phyloP scores from a whole-genome alignment of 1,139 yeast species.

The Kluyveromyces marxianus region DNA sequence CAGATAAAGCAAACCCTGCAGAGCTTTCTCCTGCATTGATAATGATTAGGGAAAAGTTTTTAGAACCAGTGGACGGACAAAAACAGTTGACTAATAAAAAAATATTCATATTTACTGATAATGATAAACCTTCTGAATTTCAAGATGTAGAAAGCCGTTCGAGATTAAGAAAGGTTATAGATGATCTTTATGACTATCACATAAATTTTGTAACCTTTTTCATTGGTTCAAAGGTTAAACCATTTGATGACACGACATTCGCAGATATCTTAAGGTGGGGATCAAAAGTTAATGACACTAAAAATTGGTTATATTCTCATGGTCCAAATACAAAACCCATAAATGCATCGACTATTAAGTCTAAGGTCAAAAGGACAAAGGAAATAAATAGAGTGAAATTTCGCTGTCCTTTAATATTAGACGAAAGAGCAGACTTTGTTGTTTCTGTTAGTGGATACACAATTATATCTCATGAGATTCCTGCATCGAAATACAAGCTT shows the following conservation, averaged over 20 bases:
- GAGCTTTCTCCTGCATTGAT: conserved; percentile 27
- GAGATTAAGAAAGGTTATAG: conserved; percentile 49
- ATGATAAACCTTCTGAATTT: conserved; percentile 44
- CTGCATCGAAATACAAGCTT: conserved; percentile 35
- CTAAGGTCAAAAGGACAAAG: conserved; percentile 46
- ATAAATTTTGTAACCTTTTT: conserved; percentile 62
- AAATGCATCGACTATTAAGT: conserved; percentile 39
- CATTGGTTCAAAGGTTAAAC: conserved; percentile 33
- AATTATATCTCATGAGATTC: conserved; percentile 48
- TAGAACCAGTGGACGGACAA: conserved; percentile 26
- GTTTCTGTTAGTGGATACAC: conserved; percentile 70
- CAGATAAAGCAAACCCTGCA: conserved; percentile 23
- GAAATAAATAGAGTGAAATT: conserved; percentile 59
- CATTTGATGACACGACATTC: conserved; percentile 48
- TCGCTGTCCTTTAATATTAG: conserved; percentile 47
- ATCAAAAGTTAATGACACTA: conserved; percentile 7
- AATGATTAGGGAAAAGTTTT: conserved; percentile 34
- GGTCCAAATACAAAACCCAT: conserved; percentile 39
- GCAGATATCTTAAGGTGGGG: conserved; percentile 44
- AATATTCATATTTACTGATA: conserved; percentile 52
- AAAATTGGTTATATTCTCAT: conserved; percentile 12
- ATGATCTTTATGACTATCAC: conserved; percentile 47
- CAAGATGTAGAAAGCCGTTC: conserved; percentile 30
- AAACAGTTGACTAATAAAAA: conserved; percentile 36
- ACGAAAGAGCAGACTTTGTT: conserved; percentile 38